These are phyloP conservation scores for Stipa capillata DNA, from an alignment of 176 grass and related monocot species.

Conservation along the genomic window DNA sequence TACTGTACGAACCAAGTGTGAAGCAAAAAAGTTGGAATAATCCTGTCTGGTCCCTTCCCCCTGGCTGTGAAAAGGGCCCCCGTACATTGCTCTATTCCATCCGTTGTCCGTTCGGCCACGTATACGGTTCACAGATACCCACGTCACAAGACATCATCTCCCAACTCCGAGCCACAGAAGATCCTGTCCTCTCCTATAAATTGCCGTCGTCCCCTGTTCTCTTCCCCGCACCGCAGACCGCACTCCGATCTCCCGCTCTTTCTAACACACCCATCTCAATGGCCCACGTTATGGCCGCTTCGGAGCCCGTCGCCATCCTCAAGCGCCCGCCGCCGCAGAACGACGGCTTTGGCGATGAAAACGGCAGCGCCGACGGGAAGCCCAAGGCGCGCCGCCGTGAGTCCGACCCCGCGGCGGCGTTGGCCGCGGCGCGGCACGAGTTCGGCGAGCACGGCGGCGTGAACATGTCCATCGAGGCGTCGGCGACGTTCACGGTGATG, in stretches of 20 bases:
- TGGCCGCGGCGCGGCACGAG: conserved; percentile 73
- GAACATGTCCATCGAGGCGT: conserved; percentile 99
- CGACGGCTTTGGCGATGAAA: conserved; percentile 6
- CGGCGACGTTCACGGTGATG: conserved; percentile 93
- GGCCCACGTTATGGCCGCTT: conserved; percentile 29
- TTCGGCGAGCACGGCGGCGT: conserved; percentile 93
- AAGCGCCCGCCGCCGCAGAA: conserved; percentile 34
- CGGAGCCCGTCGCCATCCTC: conserved; percentile 26
- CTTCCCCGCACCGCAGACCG: conserved; percentile 17
- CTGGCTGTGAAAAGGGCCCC: conserved; percentile 23
- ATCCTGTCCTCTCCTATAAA: conserved; percentile 30
- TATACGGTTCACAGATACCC: neutral
- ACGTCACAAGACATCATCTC: neutral
- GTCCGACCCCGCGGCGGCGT: conserved; percentile 62
- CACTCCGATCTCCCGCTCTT: neutral
- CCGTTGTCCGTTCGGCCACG: neutral
- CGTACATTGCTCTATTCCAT: conserved; percentile 21
- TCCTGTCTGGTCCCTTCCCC: neutral
- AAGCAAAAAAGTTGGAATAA: neutral
- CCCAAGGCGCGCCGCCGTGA: conserved; percentile 21
- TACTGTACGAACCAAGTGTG: neutral
- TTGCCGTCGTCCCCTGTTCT: neutral
- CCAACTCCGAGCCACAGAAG: neutral
- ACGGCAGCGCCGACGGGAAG: conserved; percentile 16
- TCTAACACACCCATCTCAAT: conserved; percentile 5